These are phyloP conservation scores for Fonsecaea pedrosoi DNA, from an alignment of 2,329 filamentous ascomycete genomes.

Conservation along the genomic window DNA sequence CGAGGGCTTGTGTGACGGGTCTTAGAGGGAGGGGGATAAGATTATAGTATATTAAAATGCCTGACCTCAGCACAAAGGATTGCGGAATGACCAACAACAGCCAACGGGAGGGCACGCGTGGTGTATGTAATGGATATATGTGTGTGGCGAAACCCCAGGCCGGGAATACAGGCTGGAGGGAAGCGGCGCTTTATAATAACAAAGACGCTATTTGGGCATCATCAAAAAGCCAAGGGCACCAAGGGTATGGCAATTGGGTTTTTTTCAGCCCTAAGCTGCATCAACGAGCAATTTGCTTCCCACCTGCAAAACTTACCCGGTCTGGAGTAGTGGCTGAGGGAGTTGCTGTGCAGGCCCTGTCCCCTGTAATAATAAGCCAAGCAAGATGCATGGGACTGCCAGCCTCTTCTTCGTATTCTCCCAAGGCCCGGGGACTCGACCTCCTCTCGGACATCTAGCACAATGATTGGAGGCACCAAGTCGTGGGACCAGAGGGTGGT, in stretches of 20 bases:
- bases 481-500: neutral
- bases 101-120: neutral
- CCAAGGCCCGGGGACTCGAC: slow-evolving; percentile 1
- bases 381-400: slow-evolving; percentile 2
- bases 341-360: neutral
- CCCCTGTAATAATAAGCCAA: neutral
- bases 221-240: no score
- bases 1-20: neutral
- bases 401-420: neutral
- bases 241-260: neutral
- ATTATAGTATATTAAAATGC: slow-evolving; percentile 14
- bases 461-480: neutral
- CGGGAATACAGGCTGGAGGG: slow-evolving; percentile 1
- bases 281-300: slow-evolving; percentile 20
- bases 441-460: neutral
- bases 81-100: slow-evolving; percentile 15
- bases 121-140: neutral
- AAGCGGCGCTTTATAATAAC: slow-evolving; percentile 12
- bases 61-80: neutral
- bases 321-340: slow-evolving; percentile 1
- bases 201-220: neutral
- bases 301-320: neutral
- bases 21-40: slow-evolving; percentile 2
- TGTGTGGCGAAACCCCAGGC: slow-evolving; percentile 14
- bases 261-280: neutral